Conservation (phyloP, 140 eudicot genomes). For the Ambrosia hybrid region DNA sequence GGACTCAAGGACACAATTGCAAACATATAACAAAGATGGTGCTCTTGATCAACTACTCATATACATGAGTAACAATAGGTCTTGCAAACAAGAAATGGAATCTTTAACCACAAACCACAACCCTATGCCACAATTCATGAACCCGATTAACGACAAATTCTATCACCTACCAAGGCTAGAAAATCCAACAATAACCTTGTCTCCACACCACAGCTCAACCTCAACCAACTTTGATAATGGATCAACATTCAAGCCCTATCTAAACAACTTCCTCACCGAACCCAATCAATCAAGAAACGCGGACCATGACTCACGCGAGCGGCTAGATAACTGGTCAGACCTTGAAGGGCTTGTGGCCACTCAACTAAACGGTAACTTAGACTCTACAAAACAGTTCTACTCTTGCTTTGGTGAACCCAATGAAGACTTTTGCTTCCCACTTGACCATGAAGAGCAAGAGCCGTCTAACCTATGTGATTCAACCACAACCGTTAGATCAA, state of each 20-base stretch:
- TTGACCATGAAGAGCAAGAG: conserved; percentile 36
- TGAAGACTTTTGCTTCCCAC: conserved; percentile 39
- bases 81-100: conserved; percentile 49
- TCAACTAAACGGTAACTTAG: conserved; percentile 53
- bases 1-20: conserved; percentile 36
- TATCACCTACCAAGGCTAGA: conserved; percentile 56
- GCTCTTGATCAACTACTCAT: conserved; percentile 66
- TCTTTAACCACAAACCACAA: conserved; percentile 32
- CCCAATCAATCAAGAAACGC: background rate
- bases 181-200: conserved; percentile 34
- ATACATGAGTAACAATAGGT: conserved; percentile 59
- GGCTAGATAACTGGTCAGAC: conserved; percentile 57
- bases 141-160: conserved; percentile 31
- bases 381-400: conserved; percentile 32
- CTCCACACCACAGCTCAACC: conserved; percentile 23
- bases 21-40: conserved; percentile 32
- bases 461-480: conserved; percentile 15
- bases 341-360: conserved; percentile 74
- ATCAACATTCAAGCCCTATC: conserved; percentile 8
- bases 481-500: conserved; percentile 16
- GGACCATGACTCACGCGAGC: conserved; percentile 30
- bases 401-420: conserved; percentile 34
- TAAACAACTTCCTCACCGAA: background rate
- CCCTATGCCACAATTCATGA: conserved; percentile 20
- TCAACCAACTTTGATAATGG: conserved; percentile 31